phyloP scores from a whole-genome alignment of 176 grass and related monocot genomes.

The Microstegium vimineum region DNA sequence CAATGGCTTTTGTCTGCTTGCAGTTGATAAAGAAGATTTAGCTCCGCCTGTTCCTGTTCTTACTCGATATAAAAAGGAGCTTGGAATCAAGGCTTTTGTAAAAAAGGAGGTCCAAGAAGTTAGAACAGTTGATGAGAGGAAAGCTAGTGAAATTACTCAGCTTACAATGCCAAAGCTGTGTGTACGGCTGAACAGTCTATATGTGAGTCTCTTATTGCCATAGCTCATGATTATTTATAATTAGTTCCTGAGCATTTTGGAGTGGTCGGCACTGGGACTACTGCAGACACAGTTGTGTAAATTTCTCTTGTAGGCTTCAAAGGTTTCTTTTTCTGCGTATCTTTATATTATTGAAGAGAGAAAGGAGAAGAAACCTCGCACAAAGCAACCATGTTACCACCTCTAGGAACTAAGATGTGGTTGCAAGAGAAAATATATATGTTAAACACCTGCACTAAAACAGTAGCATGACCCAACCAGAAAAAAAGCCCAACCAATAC shows the following conservation, averaged over 20 bases:
- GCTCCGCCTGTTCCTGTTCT: constrained; percentile 88
- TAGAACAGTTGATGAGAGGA: constrained; percentile 71
- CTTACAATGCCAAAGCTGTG: constrained; percentile 80
- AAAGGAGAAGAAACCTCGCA: neutral
- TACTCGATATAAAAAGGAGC: constrained; percentile 94
- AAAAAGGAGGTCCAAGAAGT: constrained; percentile 74
- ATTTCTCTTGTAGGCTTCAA: neutral
- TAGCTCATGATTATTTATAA: neutral
- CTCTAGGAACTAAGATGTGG: neutral
- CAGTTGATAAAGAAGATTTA: constrained; percentile 90
- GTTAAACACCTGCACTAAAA: neutral
- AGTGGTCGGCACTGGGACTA: neutral
- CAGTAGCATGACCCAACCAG: neutral
- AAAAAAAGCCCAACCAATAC: neutral
- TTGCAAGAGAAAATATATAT: neutral
- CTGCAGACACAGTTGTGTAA: neutral
- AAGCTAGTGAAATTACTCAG: constrained; percentile 74
- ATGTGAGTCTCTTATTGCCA: constrained; percentile 64
- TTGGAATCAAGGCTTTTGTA: constrained; percentile 85
- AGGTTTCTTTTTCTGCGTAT: neutral
- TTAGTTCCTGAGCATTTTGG: constrained; percentile 9
- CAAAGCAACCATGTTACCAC: neutral
- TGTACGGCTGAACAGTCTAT: constrained; percentile 92
- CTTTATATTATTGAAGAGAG: neutral
- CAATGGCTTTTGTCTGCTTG: constrained; percentile 24